Evolutionary conservation across 2,329 filamentous ascomycete species (phyloP).

Genomic region (Cladosporium sp.): DNA sequence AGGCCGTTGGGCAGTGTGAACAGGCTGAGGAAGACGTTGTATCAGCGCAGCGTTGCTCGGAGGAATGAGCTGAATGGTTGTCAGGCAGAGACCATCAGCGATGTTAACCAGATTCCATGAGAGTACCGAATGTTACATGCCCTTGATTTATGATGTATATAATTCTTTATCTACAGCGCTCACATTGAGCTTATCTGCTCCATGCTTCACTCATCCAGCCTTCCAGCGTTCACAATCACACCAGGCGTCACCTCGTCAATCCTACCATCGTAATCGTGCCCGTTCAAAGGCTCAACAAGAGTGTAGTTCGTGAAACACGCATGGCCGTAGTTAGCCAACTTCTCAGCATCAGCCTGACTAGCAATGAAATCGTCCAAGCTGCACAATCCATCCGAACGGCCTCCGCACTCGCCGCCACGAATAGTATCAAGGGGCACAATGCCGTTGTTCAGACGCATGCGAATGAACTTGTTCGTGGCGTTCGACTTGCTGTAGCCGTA

Average conservation of each 20-base stretch:
- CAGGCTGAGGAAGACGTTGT: conserved; percentile 31
- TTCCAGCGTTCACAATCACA: conserved; percentile 9
- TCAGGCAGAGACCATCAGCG: conserved; percentile 20
- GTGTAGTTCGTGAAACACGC: conserved; percentile 53
- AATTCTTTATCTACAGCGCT: neutral
- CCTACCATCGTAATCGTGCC: conserved; percentile 47
- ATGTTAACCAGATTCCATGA: conserved; percentile 31
- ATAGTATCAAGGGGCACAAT: conserved; percentile 51
- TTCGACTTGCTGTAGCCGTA: conserved; percentile 48
- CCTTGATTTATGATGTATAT: neutral
- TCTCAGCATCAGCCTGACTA: conserved; percentile 42
- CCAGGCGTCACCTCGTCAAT: conserved; percentile 23
- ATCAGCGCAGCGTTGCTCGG: conserved; percentile 33
- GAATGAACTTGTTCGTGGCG: conserved; percentile 49
- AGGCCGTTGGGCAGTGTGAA: conserved; percentile 34
- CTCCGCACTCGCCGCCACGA: conserved; percentile 47
- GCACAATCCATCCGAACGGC: conserved; percentile 50
- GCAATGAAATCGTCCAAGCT: conserved; percentile 43
- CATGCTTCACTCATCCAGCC: conserved; percentile 1
- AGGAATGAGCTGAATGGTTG: conserved; percentile 30
- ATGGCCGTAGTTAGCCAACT: conserved; percentile 49
- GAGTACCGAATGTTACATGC: too few relatives aligned
- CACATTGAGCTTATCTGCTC: too few relatives aligned
- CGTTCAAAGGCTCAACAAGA: conserved; percentile 39
- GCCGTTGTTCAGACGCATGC: conserved; percentile 53